These are phyloP conservation scores for Mortierella sp. DNA, from an alignment of 371 early-diverging fungal genomes.

Conservation along the genomic window DNA sequence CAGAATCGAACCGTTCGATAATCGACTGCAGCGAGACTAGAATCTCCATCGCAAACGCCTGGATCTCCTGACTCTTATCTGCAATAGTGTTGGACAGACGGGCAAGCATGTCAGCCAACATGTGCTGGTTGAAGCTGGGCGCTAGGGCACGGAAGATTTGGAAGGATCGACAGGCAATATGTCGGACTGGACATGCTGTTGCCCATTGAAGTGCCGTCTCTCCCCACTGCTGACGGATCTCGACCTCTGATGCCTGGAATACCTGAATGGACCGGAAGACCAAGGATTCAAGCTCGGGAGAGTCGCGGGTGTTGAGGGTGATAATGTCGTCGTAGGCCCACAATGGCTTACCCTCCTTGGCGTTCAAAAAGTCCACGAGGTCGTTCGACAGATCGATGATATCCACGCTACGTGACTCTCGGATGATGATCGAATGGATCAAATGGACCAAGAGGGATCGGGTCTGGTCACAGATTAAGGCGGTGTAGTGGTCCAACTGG, in stretches of 20 bases:
- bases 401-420: conserved; percentile 74
- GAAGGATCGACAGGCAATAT: conserved; percentile 91
- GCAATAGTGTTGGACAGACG: conserved; percentile 90
- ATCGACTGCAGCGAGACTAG: conserved; percentile 81
- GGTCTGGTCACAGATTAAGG: conserved; percentile 85
- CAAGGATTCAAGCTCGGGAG: conserved; percentile 65
- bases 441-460: conserved; percentile 86
- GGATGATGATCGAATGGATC: conserved; percentile 78
- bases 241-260: conserved; percentile 73
- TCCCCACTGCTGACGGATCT: conserved; percentile 90
- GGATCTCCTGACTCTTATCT: conserved; percentile 86
- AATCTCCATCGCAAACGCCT: conserved; percentile 91
- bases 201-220: conserved; percentile 93
- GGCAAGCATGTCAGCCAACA: conserved; percentile 88
- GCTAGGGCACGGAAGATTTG: conserved; percentile 88
- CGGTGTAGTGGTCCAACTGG: conserved; percentile 84
- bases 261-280: conserved; percentile 66
- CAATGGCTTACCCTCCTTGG: conserved; percentile 83
- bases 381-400: conserved; percentile 70
- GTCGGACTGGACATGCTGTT: conserved; percentile 91
- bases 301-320: conserved; percentile 66
- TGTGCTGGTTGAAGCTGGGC: conserved; percentile 83
- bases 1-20: conserved; percentile 69
- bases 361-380: conserved; percentile 71
- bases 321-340: conserved; percentile 88